phyloP scores from a whole-genome alignment of 495 filamentous ascomycete species.

The Xylaria nigripes region DNA sequence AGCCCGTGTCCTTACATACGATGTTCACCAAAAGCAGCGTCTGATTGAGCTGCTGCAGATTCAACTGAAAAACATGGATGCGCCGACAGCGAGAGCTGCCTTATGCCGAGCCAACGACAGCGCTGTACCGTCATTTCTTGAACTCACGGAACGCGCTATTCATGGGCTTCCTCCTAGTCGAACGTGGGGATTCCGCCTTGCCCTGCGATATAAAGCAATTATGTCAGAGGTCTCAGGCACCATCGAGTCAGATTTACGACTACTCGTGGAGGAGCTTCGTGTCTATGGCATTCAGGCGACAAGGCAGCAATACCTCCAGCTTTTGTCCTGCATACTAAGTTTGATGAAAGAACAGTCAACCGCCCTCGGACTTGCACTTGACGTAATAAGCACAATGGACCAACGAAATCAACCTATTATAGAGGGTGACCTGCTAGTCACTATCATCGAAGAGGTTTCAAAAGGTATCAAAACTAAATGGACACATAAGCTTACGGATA shows the following conservation, averaged over 20 bases:
- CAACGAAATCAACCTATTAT: constrained; percentile 27
- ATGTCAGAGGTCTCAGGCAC: neutral
- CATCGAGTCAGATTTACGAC: neutral
- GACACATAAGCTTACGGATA: constrained; percentile 12
- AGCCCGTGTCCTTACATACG: constrained; percentile 12
- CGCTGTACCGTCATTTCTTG: constrained; percentile 14
- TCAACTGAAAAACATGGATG: constrained; percentile 11
- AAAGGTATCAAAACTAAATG: neutral
- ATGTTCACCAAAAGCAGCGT: constrained; percentile 19
- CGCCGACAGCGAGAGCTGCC: neutral
- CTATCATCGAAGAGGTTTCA: constrained; percentile 29
- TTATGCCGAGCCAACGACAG: neutral
- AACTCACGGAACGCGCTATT: constrained; percentile 20
- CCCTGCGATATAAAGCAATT: constrained; percentile 16
- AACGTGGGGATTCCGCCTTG: constrained; percentile 27
- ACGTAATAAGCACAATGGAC: constrained; percentile 32
- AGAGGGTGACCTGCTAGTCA: constrained; percentile 31
- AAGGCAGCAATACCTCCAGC: constrained; percentile 22
- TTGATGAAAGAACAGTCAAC: constrained; percentile 2
- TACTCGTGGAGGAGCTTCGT: constrained; percentile 22
- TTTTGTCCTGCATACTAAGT: constrained; percentile 29
- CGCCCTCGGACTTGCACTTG: constrained; percentile 25
- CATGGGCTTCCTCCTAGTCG: constrained; percentile 18
- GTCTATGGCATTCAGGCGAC: constrained; percentile 25
- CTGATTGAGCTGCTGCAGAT: constrained; percentile 18